phyloP scores from a whole-genome alignment of 1,139 yeast species.

The Taiozyma onychis region DNA sequence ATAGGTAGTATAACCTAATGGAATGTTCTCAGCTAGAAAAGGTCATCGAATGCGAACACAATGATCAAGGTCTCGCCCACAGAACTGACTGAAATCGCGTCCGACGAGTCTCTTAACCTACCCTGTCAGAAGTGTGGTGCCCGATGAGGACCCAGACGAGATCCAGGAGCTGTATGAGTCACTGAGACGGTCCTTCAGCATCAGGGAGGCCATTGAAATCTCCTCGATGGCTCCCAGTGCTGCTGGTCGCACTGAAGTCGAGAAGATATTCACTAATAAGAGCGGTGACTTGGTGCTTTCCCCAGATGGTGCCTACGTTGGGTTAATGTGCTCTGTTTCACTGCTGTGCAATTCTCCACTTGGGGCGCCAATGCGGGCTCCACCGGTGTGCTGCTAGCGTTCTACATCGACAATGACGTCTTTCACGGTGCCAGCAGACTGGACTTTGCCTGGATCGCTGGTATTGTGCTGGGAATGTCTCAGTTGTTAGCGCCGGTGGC shows the following conservation, averaged over 20 bases:
- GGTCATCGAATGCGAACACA: neutral
- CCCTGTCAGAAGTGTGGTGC: conserved; percentile 3
- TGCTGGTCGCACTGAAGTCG: conserved; percentile 15
- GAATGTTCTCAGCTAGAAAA: no score
- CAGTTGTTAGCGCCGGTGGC: conserved; percentile 51
- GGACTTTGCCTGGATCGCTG: conserved; percentile 66
- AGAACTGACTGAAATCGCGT: neutral
- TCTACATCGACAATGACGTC: conserved; percentile 39
- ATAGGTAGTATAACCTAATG: no score
- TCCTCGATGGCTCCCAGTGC: neutral
- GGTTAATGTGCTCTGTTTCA: conserved; percentile 54
- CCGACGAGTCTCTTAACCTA: neutral
- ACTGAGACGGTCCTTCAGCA: conserved; percentile 1
- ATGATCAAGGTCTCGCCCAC: neutral
- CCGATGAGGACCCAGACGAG: conserved; percentile 8
- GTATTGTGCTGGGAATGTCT: conserved; percentile 52
- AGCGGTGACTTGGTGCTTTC: conserved; percentile 22
- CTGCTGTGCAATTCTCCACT: conserved; percentile 48
- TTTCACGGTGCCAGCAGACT: conserved; percentile 52
- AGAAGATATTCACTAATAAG: conserved; percentile 29
- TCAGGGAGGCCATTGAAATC: neutral
- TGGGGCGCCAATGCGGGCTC: conserved; percentile 66
- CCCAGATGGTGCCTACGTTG: conserved; percentile 68
- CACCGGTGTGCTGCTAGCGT: conserved; percentile 58
- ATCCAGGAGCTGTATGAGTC: conserved; percentile 9